phyloP scores from a whole-genome alignment of 345 rosid species.

The Eucalyptus virginea region DNA sequence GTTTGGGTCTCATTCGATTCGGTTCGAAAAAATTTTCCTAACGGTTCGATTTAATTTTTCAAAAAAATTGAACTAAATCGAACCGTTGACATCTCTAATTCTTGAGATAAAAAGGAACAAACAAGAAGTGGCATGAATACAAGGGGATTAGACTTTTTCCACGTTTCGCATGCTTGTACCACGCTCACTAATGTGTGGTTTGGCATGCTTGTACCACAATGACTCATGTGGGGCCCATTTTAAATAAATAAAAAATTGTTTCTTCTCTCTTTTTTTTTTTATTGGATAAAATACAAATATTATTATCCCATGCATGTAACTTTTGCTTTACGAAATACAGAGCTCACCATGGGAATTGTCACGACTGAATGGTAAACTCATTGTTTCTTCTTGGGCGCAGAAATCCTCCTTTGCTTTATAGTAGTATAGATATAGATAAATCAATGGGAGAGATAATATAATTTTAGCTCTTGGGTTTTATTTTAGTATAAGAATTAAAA shows the following conservation, averaged over 20 bases:
- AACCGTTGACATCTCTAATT: no score
- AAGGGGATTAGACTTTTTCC: background rate
- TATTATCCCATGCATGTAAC: background rate
- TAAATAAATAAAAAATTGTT: no score
- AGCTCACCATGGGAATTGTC: background rate
- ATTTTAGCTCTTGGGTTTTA: background rate
- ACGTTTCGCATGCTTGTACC: background rate
- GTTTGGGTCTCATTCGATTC: no score
- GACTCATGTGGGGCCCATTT: background rate
- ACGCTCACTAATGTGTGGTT: background rate
- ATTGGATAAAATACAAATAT: background rate
- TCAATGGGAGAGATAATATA: background rate
- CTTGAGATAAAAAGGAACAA: background rate
- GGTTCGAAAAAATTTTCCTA: no score
- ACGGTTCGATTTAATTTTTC: no score
- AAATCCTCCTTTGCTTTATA: no score
- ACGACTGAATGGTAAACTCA: background rate
- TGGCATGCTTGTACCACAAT: background rate
- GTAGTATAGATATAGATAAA: background rate
- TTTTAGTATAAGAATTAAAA: background rate
- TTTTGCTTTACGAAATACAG: background rate
- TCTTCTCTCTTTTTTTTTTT: background rate
- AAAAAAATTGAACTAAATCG: no score
- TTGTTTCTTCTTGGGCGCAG: background rate
- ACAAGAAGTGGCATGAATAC: no score